phyloP scores from a whole-genome alignment of 2,329 filamentous ascomycete species.

The Penicillium sp. region DNA sequence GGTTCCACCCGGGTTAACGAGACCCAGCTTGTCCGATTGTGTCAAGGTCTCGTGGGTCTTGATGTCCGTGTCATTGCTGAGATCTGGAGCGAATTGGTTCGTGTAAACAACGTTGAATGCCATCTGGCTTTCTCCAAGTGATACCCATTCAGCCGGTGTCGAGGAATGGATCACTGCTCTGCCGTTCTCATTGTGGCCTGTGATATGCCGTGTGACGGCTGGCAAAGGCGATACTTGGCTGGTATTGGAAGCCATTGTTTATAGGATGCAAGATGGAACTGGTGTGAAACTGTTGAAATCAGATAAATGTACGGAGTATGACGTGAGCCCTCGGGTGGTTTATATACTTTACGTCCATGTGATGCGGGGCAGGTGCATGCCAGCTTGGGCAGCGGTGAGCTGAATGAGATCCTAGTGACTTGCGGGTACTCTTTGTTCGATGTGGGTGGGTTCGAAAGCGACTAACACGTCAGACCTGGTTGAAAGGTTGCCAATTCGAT shows the following conservation, averaged over 20 bases:
- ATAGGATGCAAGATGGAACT: background rate
- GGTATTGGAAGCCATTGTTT: constrained; percentile 19
- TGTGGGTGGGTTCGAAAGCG: background rate
- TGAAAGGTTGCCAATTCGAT: background rate
- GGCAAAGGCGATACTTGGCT: constrained; percentile 29
- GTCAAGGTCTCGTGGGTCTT: constrained; percentile 29
- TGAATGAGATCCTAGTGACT: background rate
- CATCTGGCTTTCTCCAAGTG: constrained; percentile 30
- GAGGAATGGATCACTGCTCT: constrained; percentile 39
- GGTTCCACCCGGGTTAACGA: constrained; percentile 41
- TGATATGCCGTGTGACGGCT: constrained; percentile 35
- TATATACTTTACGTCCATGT: background rate
- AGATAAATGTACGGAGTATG: too few relatives aligned
- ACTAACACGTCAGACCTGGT: background rate
- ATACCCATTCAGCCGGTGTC: constrained; percentile 27
- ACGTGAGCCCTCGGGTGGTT: background rate
- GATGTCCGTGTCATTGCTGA: constrained; percentile 39
- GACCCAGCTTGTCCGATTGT: constrained; percentile 28
- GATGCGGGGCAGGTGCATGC: background rate
- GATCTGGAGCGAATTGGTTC: constrained; percentile 34
- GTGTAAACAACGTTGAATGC: constrained; percentile 44
- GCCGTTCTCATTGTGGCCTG: constrained; percentile 36
- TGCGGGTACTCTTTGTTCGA: background rate
- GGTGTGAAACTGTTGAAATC: background rate
- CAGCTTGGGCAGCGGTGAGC: background rate